Conservation (phyloP, 2,329 filamentous ascomycete genomes). For the Teratosphaeria viscida region DNA sequence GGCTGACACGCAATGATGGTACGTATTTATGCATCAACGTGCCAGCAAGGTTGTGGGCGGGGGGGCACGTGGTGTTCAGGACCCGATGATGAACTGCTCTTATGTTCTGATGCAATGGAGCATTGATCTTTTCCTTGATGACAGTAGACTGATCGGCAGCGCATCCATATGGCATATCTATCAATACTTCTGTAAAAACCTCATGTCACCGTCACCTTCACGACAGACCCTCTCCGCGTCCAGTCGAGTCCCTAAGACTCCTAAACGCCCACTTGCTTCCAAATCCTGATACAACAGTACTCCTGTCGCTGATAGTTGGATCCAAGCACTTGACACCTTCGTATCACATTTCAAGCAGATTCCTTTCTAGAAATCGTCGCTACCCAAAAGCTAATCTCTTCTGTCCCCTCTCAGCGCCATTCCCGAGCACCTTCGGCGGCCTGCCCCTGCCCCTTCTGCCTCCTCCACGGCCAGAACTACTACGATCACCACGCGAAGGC, state of each 20-base stretch:
- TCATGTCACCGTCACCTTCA: no score
- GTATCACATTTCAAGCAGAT: no score
- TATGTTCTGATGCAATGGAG: no score
- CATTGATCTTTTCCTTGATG: no score
- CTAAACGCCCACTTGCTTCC: background rate
- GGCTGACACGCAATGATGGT: background rate
- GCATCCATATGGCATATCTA: no score
- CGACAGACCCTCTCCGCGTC: background rate
- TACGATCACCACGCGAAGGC: slow-evolving; percentile 4
- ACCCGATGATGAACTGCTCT: background rate
- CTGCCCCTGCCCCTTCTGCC: slow-evolving; percentile 25
- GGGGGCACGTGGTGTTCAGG: background rate
- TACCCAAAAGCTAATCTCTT: slow-evolving; percentile 35
- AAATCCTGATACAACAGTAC: background rate
- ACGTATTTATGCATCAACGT: background rate
- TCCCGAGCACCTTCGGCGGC: slow-evolving; percentile 19
- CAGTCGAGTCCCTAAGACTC: background rate
- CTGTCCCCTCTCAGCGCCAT: slow-evolving; percentile 33
- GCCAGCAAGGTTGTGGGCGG: background rate
- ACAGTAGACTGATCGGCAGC: no score
- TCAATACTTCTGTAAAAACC: no score
- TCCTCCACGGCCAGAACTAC: slow-evolving; percentile 5
- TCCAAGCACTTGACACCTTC: no score
- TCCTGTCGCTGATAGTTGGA: no score
- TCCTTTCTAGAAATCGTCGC: background rate